These are phyloP conservation scores for Pseudonitzschia multiseries DNA, from an alignment of 108 stramenopile species.

Conservation along the genomic window DNA sequence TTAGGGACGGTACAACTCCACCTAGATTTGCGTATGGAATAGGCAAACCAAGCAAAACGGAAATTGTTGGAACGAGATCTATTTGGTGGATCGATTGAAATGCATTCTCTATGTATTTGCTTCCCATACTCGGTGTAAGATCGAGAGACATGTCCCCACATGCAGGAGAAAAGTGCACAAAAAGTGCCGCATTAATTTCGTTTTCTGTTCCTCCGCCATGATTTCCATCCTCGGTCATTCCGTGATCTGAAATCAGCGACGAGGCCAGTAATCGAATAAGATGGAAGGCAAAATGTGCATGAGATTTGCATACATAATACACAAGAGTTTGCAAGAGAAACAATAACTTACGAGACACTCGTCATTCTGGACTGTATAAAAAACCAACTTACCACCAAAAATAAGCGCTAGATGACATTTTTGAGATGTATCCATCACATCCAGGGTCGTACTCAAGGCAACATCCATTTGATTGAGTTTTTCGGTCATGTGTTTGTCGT, in stretches of 20 bases:
- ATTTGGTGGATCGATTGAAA: slow-evolving; percentile 81
- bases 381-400: slow-evolving; percentile 42
- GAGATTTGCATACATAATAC: too few species aligned
- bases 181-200: slow-evolving; percentile 91
- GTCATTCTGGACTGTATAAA: neutral
- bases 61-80: slow-evolving; percentile 94
- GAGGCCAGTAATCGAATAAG: neutral
- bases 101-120: slow-evolving; percentile 34
- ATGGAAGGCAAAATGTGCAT: neutral
- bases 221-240: slow-evolving; percentile 99
- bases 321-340: too few species aligned
- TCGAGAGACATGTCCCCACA: slow-evolving; percentile 43
- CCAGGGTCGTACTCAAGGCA: slow-evolving; percentile 58
- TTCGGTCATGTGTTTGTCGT: slow-evolving; percentile 80
- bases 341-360: too few species aligned
- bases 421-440: slow-evolving; percentile 48
- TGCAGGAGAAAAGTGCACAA: slow-evolving; percentile 82
- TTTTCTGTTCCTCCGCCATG: slow-evolving; percentile 97
- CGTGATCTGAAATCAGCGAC: slow-evolving; percentile 77
- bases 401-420: slow-evolving; percentile 65
- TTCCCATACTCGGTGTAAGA: slow-evolving; percentile 31
- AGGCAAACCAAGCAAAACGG: slow-evolving; percentile 85
- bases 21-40: slow-evolving; percentile 96
- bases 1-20: slow-evolving; percentile 77
- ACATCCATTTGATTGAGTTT: slow-evolving; percentile 93